Evolutionary conservation across 129 eudicot species (phyloP), one percentile per base, ranked within the genome.

Genomic region (Arctium minus): DNA sequence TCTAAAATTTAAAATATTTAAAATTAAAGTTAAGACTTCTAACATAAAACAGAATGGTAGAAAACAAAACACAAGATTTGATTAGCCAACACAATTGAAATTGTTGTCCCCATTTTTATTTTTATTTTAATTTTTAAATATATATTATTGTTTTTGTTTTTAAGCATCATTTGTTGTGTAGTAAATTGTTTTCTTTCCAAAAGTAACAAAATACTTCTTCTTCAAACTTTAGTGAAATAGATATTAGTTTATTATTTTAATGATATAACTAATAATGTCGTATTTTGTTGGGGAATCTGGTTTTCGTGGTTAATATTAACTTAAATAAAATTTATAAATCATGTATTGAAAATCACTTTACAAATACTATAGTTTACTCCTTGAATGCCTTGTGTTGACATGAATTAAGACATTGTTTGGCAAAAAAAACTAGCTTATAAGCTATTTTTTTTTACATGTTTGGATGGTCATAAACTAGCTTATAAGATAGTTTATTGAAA

Each of bases 81-180:
- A 73, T 73, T 73, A 73, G 77, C 60, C 77, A 73, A 73, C 35
- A 44, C 35, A 73, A 4, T 38, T 73, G 77, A 73, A 67, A 67
- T 67, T 67, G 12, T 29, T 60, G 68, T 67, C 33, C 35, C 35
- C 22, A 7, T 22, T 27, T 67, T 22, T 67, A 27, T 67, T 67
- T 67, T 67, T 1, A 62, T n/a, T n/a, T 50, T 50, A 4, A 22
- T 8, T 1, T 67, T 67, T 18, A 27, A 67, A 7, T 67, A 67
- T 60, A 60, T 60, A 17, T 46, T 46, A 3, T 60, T 5, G 68
- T 18, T 67, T 67, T 67, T 67, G 71, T 67, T 67, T 67, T 27
- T 67, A 29, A 67, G 71, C 71, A 67, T 67, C 27, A 27, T 67
- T 67, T 67, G 71, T 67, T 18, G 71, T 67, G 32, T 67, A 22